phyloP scores from a whole-genome alignment of 345 rosid species.

The Sonneratia alba region DNA sequence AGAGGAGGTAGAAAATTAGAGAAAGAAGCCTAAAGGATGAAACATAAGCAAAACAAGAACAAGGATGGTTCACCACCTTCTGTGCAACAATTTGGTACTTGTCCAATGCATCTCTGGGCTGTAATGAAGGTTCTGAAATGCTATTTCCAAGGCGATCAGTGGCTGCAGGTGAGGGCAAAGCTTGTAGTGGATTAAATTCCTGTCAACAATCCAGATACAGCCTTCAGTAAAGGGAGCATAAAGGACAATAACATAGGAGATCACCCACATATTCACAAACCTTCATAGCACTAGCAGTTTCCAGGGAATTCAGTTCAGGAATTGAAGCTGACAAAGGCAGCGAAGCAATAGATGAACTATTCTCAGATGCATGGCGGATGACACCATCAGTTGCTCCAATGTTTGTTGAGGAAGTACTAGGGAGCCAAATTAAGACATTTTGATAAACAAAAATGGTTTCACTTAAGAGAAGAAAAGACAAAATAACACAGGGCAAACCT shows the following conservation, averaged over 20 bases:
- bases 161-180: constrained; percentile 38
- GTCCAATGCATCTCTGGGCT: constrained; percentile 89
- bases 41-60: background rate
- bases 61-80: constrained; percentile 40
- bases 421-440: constrained; percentile 5
- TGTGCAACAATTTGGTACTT: constrained; percentile 73
- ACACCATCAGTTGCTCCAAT: constrained; percentile 41
- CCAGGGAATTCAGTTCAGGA: constrained; percentile 42
- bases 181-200: constrained; percentile 30
- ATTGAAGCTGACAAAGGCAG: constrained; percentile 36
- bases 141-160: constrained; percentile 53
- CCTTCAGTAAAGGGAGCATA: background rate
- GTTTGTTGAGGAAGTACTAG: constrained; percentile 45
- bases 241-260: constrained; percentile 6
- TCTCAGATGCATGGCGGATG: constrained; percentile 37
- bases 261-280: constrained; percentile 22
- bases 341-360: constrained; percentile 29
- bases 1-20: background rate
- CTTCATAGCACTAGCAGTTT: constrained; percentile 38
- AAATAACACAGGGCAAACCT: constrained; percentile 31
- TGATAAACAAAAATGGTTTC: background rate
- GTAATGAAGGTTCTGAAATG: constrained; percentile 53
- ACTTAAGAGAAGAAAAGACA: constrained; percentile 3
- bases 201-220: constrained; percentile 34
- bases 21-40: background rate